Evolutionary conservation across 2,329 filamentous ascomycete genomes (phyloP).

Genomic region (Ophiostoma ips): DNA sequence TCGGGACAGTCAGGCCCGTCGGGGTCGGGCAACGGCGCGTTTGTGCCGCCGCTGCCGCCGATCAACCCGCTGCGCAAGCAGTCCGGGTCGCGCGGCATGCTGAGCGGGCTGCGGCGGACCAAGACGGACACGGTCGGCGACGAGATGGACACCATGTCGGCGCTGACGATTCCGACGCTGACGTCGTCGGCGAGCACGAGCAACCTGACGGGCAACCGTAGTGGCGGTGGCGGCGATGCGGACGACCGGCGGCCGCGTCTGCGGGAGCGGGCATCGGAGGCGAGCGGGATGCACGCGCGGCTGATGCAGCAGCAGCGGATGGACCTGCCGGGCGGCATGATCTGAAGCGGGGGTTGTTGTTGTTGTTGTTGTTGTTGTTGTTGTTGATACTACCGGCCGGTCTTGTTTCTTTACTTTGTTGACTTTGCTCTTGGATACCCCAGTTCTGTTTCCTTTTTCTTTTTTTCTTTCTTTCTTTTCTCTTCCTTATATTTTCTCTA

Average conservation of each 20-base stretch:
- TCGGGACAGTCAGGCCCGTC: too few species aligned
- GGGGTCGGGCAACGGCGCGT: slow-evolving; percentile 17
- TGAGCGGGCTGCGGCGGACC: slow-evolving; percentile 23
- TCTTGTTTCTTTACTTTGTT: neutral
- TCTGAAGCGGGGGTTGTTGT: slow-evolving; percentile 12
- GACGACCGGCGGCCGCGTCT: slow-evolving; percentile 25
- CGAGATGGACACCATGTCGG: slow-evolving; percentile 14
- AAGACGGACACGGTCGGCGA: slow-evolving; percentile 17
- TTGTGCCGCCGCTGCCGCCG: slow-evolving; percentile 35
- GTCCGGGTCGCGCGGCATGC: slow-evolving; percentile 26
- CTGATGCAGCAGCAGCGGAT: slow-evolving; percentile 15
- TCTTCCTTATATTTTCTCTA: neutral
- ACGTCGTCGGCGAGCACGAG: slow-evolving; percentile 9
- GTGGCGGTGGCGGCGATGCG: slow-evolving; percentile 25
- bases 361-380: too few species aligned
- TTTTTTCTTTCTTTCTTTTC: neutral
- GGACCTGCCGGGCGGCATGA: slow-evolving; percentile 23
- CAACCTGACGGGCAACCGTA: slow-evolving; percentile 8
- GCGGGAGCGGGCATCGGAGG: slow-evolving; percentile 30
- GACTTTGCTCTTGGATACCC: neutral
- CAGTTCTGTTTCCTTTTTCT: neutral
- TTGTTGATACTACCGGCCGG: too few species aligned
- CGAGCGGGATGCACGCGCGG: slow-evolving; percentile 14
- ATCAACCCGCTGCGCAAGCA: slow-evolving; percentile 42
- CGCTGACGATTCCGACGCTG: slow-evolving; percentile 20